These are phyloP conservation scores for Rhododendron vialii DNA, from an alignment of 148 eudicot genomes.

Conservation along the genomic window DNA sequence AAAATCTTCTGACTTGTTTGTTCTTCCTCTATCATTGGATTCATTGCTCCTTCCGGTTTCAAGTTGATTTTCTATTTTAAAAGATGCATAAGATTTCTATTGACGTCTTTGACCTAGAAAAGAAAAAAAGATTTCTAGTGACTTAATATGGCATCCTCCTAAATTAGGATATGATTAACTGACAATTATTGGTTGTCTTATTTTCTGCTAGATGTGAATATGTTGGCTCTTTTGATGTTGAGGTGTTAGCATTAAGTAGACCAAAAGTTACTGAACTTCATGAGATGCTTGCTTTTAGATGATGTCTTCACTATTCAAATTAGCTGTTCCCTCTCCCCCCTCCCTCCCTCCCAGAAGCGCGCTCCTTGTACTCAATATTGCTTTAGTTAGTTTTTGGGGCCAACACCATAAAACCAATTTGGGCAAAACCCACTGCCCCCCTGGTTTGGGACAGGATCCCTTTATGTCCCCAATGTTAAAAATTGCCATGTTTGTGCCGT, in stretches of 20 bases:
- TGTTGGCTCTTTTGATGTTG: not conserved
- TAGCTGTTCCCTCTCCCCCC: not conserved
- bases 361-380: not conserved
- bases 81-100: not conserved
- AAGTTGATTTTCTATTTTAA: slow-evolving; percentile 3
- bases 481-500: not conserved
- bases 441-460: not conserved
- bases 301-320: not conserved
- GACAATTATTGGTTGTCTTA: not conserved
- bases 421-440: not conserved
- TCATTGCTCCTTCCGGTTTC: not conserved
- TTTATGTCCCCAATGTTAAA: not conserved
- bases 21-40: not conserved
- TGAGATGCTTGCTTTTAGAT: not conserved
- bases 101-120: not conserved
- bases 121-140: not conserved
- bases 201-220: not conserved
- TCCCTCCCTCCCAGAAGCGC: too few relatives aligned
- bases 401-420: not conserved
- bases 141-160: not conserved
- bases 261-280: not conserved
- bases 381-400: not conserved
- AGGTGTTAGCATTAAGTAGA: not conserved
- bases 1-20: not conserved
- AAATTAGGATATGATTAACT: not conserved